Conservation (phyloP, 352 stramenopile species). For the Phytopythium litorale region DNA sequence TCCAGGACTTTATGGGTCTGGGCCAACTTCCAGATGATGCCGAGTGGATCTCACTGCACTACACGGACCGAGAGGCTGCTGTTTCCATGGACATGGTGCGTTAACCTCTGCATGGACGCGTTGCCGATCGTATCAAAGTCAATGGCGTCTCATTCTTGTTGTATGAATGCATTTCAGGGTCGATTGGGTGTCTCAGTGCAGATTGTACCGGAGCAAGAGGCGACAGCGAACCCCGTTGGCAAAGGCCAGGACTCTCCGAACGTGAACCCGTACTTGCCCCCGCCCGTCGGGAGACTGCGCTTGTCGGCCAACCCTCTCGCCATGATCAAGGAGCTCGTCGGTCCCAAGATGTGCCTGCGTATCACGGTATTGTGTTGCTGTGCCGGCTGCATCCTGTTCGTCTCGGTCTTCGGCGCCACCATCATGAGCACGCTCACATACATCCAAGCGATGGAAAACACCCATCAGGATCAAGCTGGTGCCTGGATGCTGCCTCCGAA, state of each 20-base stretch:
- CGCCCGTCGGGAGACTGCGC: conserved; percentile 80
- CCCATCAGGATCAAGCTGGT: neutral
- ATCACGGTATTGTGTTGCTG: conserved; percentile 53
- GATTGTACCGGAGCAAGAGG: conserved; percentile 86
- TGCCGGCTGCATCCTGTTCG: conserved; percentile 49
- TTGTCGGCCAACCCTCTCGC: conserved; percentile 80
- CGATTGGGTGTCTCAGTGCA: conserved; percentile 59
- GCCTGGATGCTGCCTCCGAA: conserved; percentile 5
- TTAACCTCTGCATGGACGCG: neutral
- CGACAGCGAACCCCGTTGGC: conserved; percentile 63
- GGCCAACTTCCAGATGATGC: conserved; percentile 70
- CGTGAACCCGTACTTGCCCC: conserved; percentile 88
- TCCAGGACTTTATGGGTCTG: conserved; percentile 67
- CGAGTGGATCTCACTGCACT: conserved; percentile 75
- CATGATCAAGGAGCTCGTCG: conserved; percentile 73
- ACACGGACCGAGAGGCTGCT: conserved; percentile 63
- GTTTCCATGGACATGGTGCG: conserved; percentile 61
- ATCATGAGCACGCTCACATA: conserved; percentile 81
- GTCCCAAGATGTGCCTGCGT: conserved; percentile 51
- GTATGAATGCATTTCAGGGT: conserved; percentile 19
- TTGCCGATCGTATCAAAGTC: conserved; percentile 1
- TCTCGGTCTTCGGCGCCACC: conserved; percentile 64
- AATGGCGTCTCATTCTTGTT: conserved; percentile 4
- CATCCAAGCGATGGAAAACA: conserved; percentile 23
- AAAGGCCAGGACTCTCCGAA: conserved; percentile 85